These are phyloP conservation scores for Cladobotryum protrusum DNA, from an alignment of 2,329 filamentous ascomycete species.

Conservation along the genomic window DNA sequence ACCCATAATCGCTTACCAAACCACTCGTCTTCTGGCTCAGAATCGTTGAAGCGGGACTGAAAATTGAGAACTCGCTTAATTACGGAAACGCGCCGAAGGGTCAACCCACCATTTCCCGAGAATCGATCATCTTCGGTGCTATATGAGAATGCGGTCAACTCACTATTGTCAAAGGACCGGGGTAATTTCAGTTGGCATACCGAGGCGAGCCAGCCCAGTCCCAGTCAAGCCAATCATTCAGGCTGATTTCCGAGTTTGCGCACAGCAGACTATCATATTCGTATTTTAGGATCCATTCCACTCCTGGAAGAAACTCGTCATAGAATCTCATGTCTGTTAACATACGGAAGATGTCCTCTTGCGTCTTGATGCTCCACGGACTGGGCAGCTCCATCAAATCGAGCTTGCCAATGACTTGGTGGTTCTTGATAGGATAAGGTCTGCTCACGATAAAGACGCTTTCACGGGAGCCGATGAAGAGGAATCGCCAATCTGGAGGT, in stretches of 20 bases:
- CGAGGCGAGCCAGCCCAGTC: slow-evolving; percentile 48
- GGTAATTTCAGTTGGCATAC: slow-evolving; percentile 21
- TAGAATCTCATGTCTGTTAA: slow-evolving; percentile 49
- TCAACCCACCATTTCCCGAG: slow-evolving; percentile 49
- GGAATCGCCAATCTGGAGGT: slow-evolving; percentile 51
- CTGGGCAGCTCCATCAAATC: slow-evolving; percentile 43
- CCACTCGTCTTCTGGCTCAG: slow-evolving; percentile 50
- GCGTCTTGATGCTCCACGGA: slow-evolving; percentile 40
- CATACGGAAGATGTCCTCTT: slow-evolving; percentile 42
- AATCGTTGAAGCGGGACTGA: slow-evolving; percentile 44
- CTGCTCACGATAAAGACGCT: slow-evolving; percentile 41
- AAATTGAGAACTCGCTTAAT: slow-evolving; percentile 42
- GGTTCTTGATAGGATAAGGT: slow-evolving; percentile 41
- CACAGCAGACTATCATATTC: slow-evolving; percentile 52
- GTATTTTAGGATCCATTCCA: slow-evolving; percentile 50
- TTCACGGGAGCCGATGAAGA: slow-evolving; percentile 47
- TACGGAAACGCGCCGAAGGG: slow-evolving; percentile 46
- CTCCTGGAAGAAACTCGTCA: slow-evolving; percentile 41
- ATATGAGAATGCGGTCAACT: not conserved
- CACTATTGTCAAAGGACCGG: too few relatives aligned
- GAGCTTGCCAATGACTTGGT: slow-evolving; percentile 45
- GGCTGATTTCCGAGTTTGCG: slow-evolving; percentile 43
- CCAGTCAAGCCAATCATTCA: slow-evolving; percentile 50
- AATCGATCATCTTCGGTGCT: slow-evolving; percentile 36
- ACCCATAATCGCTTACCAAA: slow-evolving; percentile 43